Conservation (phyloP, 2,329 filamentous ascomycete species). For the Monosporascus sp. region DNA sequence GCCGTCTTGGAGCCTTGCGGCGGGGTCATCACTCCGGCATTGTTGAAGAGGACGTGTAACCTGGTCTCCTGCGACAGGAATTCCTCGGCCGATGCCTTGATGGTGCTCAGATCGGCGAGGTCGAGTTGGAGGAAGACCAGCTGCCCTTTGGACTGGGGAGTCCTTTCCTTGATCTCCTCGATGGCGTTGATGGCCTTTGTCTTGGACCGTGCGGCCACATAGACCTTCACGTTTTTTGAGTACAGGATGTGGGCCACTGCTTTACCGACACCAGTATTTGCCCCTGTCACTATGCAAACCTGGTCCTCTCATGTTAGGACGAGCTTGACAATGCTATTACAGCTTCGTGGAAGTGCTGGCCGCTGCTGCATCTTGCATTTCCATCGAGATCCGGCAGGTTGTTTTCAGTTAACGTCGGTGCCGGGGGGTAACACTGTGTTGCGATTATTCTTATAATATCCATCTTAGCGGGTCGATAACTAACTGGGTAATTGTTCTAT, state of each 20-base stretch:
- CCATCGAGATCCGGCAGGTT: not conserved
- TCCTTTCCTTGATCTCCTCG: not conserved
- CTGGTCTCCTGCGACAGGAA: conserved; percentile 1
- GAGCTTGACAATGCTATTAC: not conserved
- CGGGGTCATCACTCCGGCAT: conserved; percentile 2
- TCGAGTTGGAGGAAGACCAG: not conserved
- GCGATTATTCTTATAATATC: not conserved
- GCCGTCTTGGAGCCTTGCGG: not conserved
- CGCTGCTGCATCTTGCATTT: not conserved
- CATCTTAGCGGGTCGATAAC: no score
- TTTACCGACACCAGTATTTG: not conserved
- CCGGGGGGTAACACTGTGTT: not conserved
- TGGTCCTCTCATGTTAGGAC: not conserved
- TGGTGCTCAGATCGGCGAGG: conserved; percentile 2
- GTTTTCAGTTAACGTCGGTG: not conserved
- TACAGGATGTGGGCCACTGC: not conserved
- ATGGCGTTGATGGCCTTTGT: not conserved
- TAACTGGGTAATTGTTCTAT: no score
- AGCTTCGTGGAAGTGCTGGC: not conserved
- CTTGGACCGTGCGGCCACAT: not conserved
- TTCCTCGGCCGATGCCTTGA: not conserved
- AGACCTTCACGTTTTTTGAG: not conserved
- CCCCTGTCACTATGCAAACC: not conserved
- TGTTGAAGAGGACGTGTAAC: conserved; percentile 5
- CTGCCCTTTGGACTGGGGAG: not conserved